A percentile compares a stretch with the other conserved stretches of the same genome.
Evolutionary conservation across 2,329 filamentous ascomycete species (phyloP).

Genomic region (Pezicula neosporulosa): DNA sequence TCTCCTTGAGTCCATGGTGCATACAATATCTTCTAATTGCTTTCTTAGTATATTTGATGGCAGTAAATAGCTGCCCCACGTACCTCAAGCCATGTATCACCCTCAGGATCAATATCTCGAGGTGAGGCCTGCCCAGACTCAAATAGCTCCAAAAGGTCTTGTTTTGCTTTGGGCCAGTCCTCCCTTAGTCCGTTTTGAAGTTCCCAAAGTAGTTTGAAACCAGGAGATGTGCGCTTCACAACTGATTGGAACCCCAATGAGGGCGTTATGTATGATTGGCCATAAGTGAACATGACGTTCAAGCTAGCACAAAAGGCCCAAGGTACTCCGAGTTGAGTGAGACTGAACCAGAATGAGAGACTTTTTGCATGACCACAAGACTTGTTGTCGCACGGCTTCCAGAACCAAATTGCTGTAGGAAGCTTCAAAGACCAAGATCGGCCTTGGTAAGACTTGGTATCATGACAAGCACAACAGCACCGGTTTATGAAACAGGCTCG

Average conservation of each 20-base stretch:
- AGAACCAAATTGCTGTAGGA: background rate
- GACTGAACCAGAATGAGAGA: background rate
- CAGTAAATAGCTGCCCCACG: background rate
- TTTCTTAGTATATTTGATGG: background rate
- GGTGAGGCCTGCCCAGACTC: background rate
- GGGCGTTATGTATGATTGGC: background rate
- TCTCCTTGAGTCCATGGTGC: background rate
- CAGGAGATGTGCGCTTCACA: constrained; percentile 3
- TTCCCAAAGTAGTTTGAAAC: constrained; percentile 3
- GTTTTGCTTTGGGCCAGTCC: background rate
- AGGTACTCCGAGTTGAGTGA: constrained; percentile 1
- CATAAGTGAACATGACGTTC: background rate
- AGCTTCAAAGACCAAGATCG: background rate
- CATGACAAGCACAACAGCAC: background rate
- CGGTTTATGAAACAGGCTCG: background rate
- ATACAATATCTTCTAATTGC: background rate
- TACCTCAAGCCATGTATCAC: constrained; percentile 3
- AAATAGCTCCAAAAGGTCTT: constrained; percentile 4
- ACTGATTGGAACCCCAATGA: background rate
- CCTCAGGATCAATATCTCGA: background rate
- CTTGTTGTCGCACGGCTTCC: background rate
- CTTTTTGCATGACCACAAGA: background rate
- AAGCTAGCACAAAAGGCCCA: background rate
- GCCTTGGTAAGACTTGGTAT: background rate
- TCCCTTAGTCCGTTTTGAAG: background rate